Base-by-base conservation (phyloP, 192 early-diverging fungal species). In the Umbelopsis sp. region DNA sequence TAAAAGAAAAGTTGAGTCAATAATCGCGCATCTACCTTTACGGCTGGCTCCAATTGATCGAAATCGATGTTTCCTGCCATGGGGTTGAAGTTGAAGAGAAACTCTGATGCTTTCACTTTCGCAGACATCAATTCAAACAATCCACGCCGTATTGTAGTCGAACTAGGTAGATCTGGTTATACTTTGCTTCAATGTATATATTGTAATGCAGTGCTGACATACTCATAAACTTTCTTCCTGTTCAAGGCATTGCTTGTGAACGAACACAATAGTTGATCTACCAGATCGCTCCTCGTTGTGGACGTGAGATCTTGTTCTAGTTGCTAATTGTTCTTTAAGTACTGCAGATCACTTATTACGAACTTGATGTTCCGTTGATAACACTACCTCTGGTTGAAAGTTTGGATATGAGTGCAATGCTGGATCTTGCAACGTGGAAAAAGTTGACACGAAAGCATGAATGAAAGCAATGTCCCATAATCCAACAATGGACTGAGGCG, bases 381-480 rank as follows among this genome's bases (percentile, higher is more conserved):
- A 67, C 10, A 7, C 22, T 69, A 74, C 72, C 25, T 69, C 72
- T 48, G 72, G 72, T 22, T 48, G 53, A 21, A 69, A 64, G 6
- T 20, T 25, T 21, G 72, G 72, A 11, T 47, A 27, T 30, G 53
- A 30, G 45, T 69, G 49, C 10, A 61, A 71, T 7, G 25, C 46
- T 4, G 58, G 53, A 22, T 33, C 47, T 5, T 30, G 27, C 23
- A 69, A 45, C 15, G 58, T 33, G 27, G 58, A 58, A 33, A 74
- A 74, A 10, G 67, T 74, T 15, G 50, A 20, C 15, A 30, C 49
- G n/a, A 69, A 74, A 18, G 72, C 72, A 69, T 69, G 68, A 13
- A 74, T 68, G 30, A 74, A 74, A 9, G 72, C 72, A 27, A 74
- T 74, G 25, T 74, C 67, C 72, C 72, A 74, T 61, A 33, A n/a